A percentile compares a stretch with the other conserved stretches of the same genome.
phyloP scores from a whole-genome alignment of 148 eudicot species.

The Talinum fruticosum region DNA sequence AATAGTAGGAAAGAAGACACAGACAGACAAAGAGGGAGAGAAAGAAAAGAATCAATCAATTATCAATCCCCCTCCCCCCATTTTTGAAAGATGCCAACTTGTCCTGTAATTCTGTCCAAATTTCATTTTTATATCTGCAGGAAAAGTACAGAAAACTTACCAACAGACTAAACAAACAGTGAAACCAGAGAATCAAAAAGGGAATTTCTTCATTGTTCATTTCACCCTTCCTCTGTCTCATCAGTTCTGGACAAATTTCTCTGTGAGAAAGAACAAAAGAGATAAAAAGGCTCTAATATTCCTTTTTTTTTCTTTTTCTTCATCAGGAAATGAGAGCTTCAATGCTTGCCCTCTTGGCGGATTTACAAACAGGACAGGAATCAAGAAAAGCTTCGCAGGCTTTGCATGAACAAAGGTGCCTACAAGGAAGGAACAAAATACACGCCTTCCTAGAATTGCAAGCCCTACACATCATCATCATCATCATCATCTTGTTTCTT shows the following conservation, averaged over 20 bases:
- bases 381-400: conserved; percentile 51
- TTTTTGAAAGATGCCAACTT: not conserved
- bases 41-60: conserved; percentile 8
- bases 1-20: not conserved
- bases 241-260: not conserved
- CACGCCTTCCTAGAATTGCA: conserved; percentile 48
- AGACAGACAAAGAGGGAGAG: not conserved
- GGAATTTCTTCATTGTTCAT: conserved; percentile 6
- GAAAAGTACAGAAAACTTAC: not conserved
- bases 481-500: not conserved
- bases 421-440: conserved; percentile 65
- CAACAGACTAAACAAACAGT: conserved; percentile 9
- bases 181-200: not conserved
- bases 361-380: conserved; percentile 68
- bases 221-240: conserved; percentile 11
- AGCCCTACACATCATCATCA: conserved; percentile 40
- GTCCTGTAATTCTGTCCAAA: not conserved
- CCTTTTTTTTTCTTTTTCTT: not conserved
- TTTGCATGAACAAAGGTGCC: conserved; percentile 67
- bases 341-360: conserved; percentile 50
- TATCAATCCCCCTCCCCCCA: not conserved
- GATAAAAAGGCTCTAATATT: not conserved
- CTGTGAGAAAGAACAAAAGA: not conserved
- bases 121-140: not conserved
- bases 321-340: conserved; percentile 43